Conservation (phyloP, 2,329 filamentous ascomycete genomes). For the Venturia asperata region DNA sequence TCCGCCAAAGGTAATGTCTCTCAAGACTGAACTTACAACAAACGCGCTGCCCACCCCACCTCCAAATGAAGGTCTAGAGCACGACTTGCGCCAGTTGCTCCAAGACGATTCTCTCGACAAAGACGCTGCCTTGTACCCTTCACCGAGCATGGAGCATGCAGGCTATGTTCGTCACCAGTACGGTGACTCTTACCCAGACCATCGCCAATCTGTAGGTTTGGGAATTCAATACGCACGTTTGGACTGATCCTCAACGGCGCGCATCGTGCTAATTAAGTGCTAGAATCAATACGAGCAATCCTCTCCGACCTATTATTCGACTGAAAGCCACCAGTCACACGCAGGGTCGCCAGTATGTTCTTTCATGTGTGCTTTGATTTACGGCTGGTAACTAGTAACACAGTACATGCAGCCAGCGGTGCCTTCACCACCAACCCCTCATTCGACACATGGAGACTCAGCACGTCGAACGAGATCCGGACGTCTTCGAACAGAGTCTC, state of each 20-base stretch:
- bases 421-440: conserved; percentile 37
- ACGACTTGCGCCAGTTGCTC: conserved; percentile 9
- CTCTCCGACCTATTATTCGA: conserved; percentile 14
- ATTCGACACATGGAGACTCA: conserved; percentile 36
- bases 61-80: conserved; percentile 2
- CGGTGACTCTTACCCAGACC: conserved; percentile 13
- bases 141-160: conserved; percentile 17
- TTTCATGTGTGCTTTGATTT: conserved; percentile 4
- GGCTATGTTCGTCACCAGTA: conserved; percentile 13
- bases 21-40: conserved; percentile 5
- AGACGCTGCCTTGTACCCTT: conserved; percentile 10
- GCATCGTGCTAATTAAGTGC: background rate
- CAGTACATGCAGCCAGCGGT: conserved; percentile 17
- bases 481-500: conserved; percentile 31
- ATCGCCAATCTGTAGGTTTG: conserved; percentile 15
- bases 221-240: conserved; percentile 17
- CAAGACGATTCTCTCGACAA: conserved; percentile 7
- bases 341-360: conserved; percentile 16
- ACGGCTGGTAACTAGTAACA: background rate
- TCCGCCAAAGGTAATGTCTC: conserved; percentile 3
- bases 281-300: conserved; percentile 14
- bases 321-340: conserved; percentile 15
- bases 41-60: background rate
- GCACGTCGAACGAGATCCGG: conserved; percentile 36
- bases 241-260: background rate